These are phyloP conservation scores for Leccinum aurantiacum DNA, from an alignment of 768 basidiomycete species.

Conservation along the genomic window DNA sequence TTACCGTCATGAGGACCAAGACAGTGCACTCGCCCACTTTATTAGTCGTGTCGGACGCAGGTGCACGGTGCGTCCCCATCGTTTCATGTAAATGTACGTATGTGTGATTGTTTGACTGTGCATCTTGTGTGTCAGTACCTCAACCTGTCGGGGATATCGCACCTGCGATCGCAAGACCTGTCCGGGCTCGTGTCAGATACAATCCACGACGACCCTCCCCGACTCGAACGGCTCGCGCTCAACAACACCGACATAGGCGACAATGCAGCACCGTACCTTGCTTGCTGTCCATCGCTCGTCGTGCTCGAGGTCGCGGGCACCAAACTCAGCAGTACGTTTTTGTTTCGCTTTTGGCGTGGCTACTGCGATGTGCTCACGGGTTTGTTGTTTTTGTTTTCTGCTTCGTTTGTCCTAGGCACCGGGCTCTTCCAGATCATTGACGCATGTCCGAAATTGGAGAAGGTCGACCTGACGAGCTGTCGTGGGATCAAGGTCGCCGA, in stretches of 20 bases:
- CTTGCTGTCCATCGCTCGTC: slow-evolving; percentile 48
- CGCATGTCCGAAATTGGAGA: slow-evolving; percentile 49
- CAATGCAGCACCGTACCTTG: slow-evolving; percentile 49
- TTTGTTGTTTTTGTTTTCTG: neutral
- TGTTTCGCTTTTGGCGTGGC: neutral
- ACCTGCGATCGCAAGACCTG: slow-evolving; percentile 51
- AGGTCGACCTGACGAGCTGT: slow-evolving; percentile 67
- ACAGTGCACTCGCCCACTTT: slow-evolving; percentile 43
- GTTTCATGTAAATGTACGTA: neutral
- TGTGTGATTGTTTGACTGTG: neutral
- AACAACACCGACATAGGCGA: slow-evolving; percentile 67
- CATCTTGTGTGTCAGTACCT: slow-evolving; percentile 44
- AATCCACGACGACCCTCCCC: slow-evolving; percentile 28
- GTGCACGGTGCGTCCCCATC: slow-evolving; percentile 48
- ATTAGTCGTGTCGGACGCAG: slow-evolving; percentile 53
- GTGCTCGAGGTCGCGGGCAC: slow-evolving; percentile 57
- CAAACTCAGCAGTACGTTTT: slow-evolving; percentile 41
- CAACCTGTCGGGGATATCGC: slow-evolving; percentile 55
- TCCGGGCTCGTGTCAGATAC: slow-evolving; percentile 41
- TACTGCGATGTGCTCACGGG: neutral
- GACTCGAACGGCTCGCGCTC: slow-evolving; percentile 49
- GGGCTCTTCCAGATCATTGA: slow-evolving; percentile 61
- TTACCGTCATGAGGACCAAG: slow-evolving; percentile 9
- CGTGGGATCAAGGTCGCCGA: slow-evolving; percentile 59
- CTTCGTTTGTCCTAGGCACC: slow-evolving; percentile 36